phyloP scores from a whole-genome alignment of 2,329 filamentous ascomycete genomes.

The Fusarium sp. region DNA sequence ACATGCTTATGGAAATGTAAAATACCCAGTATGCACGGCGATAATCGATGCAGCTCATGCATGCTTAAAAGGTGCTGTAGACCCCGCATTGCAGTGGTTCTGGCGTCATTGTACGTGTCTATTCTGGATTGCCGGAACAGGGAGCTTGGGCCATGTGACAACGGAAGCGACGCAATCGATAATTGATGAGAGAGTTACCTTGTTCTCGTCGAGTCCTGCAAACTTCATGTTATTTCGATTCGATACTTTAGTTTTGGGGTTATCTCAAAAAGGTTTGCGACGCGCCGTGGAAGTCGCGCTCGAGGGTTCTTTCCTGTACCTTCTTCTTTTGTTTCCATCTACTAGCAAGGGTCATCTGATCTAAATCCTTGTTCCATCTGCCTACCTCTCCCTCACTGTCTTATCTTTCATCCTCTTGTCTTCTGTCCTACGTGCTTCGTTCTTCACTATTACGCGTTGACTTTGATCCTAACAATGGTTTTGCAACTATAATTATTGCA shows the following conservation, averaged over 20 bases:
- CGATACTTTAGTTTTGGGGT: neutral
- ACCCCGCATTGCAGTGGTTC: conserved; percentile 30
- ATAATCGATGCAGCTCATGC: conserved; percentile 36
- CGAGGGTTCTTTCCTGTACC: conserved; percentile 7
- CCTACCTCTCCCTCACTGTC: conserved; percentile 29
- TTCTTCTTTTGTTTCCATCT: conserved; percentile 17
- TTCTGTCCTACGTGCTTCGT: conserved; percentile 24
- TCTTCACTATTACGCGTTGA: conserved; percentile 18
- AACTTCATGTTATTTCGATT: conserved; percentile 18
- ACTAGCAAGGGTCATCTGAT: conserved; percentile 28
- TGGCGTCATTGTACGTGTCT: conserved; percentile 39
- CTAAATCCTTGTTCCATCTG: conserved; percentile 16
- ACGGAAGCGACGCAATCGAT: conserved; percentile 23
- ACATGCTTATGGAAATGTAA: conserved; percentile 1
- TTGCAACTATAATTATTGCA: conserved; percentile 18
- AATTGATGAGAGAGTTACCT: conserved; percentile 24
- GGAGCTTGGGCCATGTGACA: conserved; percentile 46
- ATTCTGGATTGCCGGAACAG: conserved; percentile 6
- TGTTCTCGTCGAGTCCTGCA: conserved; percentile 24
- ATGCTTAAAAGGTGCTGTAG: conserved; percentile 15
- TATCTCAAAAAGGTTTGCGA: conserved; percentile 8
- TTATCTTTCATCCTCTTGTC: conserved; percentile 22
- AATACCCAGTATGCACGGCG: conserved; percentile 27
- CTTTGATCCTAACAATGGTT: conserved; percentile 22
- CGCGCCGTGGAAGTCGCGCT: conserved; percentile 22